Conservation (phyloP, 352 stramenopile species). For the Phytophthora crassamura region DNA sequence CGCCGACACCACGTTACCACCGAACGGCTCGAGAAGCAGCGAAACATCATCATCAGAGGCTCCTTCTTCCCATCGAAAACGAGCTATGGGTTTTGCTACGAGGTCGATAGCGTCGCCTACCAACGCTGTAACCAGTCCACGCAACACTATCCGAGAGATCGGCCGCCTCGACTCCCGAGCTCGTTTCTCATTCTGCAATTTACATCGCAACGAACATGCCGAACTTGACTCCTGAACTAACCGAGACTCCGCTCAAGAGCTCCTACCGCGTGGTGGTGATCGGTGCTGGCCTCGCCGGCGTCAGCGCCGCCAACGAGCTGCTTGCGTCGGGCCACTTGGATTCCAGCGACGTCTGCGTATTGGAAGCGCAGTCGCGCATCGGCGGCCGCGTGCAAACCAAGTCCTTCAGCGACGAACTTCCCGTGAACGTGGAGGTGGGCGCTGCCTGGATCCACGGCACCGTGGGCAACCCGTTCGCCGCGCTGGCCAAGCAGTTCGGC, state of each 20-base stretch:
- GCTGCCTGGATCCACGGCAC: slow-evolving; percentile 72
- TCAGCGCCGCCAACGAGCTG: slow-evolving; percentile 56
- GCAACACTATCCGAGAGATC: background rate
- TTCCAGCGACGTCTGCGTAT: slow-evolving; percentile 44
- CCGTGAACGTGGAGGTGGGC: slow-evolving; percentile 62
- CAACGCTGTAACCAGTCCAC: too few species aligned
- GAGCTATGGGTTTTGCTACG: background rate
- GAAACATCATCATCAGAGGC: slow-evolving; percentile 33
- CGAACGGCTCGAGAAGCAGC: background rate
- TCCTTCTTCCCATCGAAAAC: background rate
- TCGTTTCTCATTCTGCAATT: slow-evolving; percentile 33
- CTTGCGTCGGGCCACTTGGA: slow-evolving; percentile 43
- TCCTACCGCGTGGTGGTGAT: slow-evolving; percentile 55
- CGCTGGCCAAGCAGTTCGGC: slow-evolving; percentile 43
- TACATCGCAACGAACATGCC: slow-evolving; percentile 31
- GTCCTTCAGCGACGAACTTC: slow-evolving; percentile 49
- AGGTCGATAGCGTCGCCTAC: too few species aligned
- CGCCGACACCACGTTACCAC: slow-evolving; percentile 16
- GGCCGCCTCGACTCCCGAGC: background rate
- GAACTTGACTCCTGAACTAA: slow-evolving; percentile 16
- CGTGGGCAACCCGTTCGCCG: slow-evolving; percentile 50
- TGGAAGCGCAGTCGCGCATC: slow-evolving; percentile 58
- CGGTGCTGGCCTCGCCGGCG: slow-evolving; percentile 56
- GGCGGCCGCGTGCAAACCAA: slow-evolving; percentile 64
- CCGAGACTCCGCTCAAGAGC: slow-evolving; percentile 16